Base-by-base conservation (phyloP, 139 green algal species). In the Volvox reticuliferus region DNA sequence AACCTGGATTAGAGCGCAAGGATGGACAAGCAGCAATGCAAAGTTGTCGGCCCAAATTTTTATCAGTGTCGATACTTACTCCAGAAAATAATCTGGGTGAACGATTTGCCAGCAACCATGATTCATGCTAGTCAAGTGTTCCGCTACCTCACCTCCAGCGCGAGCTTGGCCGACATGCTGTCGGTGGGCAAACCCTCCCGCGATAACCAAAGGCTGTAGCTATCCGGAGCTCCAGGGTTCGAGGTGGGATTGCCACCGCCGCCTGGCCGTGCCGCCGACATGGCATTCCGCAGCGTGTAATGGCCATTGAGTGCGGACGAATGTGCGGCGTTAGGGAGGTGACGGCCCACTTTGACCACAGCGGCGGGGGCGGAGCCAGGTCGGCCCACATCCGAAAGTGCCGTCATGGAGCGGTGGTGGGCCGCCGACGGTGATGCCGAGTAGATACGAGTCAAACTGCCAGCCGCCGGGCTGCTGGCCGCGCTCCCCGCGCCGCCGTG, bases 201-300 rank as follows among this genome's bases (percentile, higher is more conserved):
- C 2, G 75, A 33, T 33, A 90, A 87, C 87, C 86, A 93, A 83
- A 91, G 82, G 73, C 36, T 82, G 82, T 94, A 94, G 24, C 81
- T 91, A 55, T 91, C 87, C 18, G 79, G 63, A 0, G 62, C 68
- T 12, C 26, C 32, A 16, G 87, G 87, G 19, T 36, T 18, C 21
- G 76, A 28, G n/a, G 78, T 92, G 21, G 91, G 88, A 79, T 92
- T 92, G 78, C 88, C 91, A 37, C 91, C 88, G 19, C 75, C 91
- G 61, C 88, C 91, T 1, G 88, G 24, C 12, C 91, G 88, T 9
- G 87, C 91, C 24, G 71, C 83, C 0, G 88, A 76, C 65, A 92
- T 69, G 33, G 88, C 88, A 36, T 86, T 90, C 33, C 83, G 87
- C 55, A 91, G 32, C 37, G 86, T 87, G 91, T 80, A 87, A 37